A percentile compares a stretch with the other conserved stretches of the same genome.
Conservation (phyloP, 2,329 filamentous ascomycete species). For the Delphinella strobiligena region DNA sequence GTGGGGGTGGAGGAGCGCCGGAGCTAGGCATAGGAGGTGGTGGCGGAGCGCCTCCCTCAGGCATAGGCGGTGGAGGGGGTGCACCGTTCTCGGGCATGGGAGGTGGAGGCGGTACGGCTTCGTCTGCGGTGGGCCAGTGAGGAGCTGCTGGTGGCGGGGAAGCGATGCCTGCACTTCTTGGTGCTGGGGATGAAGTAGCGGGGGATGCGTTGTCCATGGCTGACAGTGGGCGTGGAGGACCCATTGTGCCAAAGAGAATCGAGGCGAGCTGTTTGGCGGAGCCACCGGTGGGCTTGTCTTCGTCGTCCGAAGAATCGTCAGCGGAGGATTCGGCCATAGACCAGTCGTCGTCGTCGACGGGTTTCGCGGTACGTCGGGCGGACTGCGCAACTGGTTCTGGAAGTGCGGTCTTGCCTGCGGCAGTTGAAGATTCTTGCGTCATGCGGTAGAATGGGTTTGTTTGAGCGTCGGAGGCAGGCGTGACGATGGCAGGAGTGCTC, state of each 20-base stretch:
- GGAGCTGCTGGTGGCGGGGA: slow-evolving; percentile 36
- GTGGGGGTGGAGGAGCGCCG: slow-evolving; percentile 33
- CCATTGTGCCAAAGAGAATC: slow-evolving; percentile 95
- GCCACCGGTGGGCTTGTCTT: slow-evolving; percentile 66
- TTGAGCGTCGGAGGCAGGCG: slow-evolving; percentile 39
- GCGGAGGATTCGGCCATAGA: slow-evolving; percentile 59
- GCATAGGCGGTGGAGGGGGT: slow-evolving; percentile 39
- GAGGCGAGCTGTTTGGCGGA: slow-evolving; percentile 87
- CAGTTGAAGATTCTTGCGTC: slow-evolving; percentile 46
- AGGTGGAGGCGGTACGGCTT: slow-evolving; percentile 27
- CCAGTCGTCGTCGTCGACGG: slow-evolving; percentile 63
- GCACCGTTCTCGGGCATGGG: slow-evolving; percentile 18
- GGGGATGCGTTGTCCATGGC: slow-evolving; percentile 49
- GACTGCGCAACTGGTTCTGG: slow-evolving; percentile 35
- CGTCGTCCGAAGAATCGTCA: slow-evolving; percentile 65
- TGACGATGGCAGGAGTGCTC: slow-evolving; percentile 29
- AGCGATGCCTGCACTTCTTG: slow-evolving; percentile 22
- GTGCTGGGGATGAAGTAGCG: slow-evolving; percentile 27
- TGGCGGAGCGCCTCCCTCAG: slow-evolving; percentile 27
- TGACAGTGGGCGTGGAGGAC: slow-evolving; percentile 75
- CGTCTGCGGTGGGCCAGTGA: slow-evolving; percentile 15
- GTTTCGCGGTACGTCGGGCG: slow-evolving; percentile 43
- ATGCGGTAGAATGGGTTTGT: slow-evolving; percentile 95
- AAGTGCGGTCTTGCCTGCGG: slow-evolving; percentile 35
- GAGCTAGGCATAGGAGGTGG: slow-evolving; percentile 31